A percentile compares a stretch with the other conserved stretches of the same genome.
phyloP scores from a whole-genome alignment of 805 yeast species.

The Myxozyma lipomycoides region DNA sequence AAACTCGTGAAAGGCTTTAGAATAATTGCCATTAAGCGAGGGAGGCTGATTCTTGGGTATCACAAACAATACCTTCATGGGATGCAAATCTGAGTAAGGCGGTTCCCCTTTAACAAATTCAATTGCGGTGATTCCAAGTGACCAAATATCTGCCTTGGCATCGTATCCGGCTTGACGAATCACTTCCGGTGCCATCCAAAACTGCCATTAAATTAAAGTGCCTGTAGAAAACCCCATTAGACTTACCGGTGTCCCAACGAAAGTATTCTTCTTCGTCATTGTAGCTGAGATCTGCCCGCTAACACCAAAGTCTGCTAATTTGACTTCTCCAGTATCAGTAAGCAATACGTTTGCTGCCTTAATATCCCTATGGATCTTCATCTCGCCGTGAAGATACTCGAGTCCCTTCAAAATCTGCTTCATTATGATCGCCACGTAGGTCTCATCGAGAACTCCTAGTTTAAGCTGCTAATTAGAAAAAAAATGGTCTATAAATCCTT shows the following conservation, averaged over 20 bases:
- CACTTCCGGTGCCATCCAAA: constrained; percentile 99
- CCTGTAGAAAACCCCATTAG: neutral
- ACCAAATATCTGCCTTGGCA: constrained; percentile 92
- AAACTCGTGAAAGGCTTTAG: constrained; percentile 49
- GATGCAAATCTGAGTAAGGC: constrained; percentile 68
- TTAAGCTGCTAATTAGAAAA: constrained; percentile 39
- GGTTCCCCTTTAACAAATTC: constrained; percentile 81
- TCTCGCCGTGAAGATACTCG: constrained; percentile 67
- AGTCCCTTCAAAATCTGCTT: constrained; percentile 67
- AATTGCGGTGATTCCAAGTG: constrained; percentile 85
- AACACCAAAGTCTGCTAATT: constrained; percentile 91
- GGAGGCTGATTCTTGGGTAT: constrained; percentile 71
- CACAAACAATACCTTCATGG: constrained; percentile 68
- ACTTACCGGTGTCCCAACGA: constrained; percentile 79
- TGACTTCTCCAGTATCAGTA: constrained; percentile 64
- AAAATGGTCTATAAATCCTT: neutral
- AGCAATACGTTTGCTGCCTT: constrained; percentile 85
- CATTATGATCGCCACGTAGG: constrained; percentile 57
- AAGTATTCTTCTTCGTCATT: constrained; percentile 55
- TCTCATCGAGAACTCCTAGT: constrained; percentile 54
- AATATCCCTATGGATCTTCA: constrained; percentile 82
- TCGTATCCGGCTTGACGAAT: constrained; percentile 66
- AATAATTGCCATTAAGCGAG: constrained; percentile 42
- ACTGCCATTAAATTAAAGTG: too few species aligned
- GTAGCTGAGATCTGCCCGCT: constrained; percentile 71